Base-by-base conservation (phyloP, 2,329 filamentous ascomycete genomes). In the Drechslerella coelobrocha region DNA sequence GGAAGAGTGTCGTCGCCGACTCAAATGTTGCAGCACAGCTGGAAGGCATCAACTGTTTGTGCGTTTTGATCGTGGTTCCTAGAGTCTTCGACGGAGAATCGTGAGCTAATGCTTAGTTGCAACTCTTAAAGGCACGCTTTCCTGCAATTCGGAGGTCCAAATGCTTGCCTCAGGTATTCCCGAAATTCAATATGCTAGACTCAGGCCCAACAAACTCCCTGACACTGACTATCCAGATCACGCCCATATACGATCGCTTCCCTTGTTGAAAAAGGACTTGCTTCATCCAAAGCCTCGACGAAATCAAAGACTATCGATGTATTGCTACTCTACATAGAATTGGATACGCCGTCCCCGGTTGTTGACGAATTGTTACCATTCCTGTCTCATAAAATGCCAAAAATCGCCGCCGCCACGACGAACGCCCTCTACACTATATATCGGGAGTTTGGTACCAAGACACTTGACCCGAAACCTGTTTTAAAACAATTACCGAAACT, bases 21-120 rank as follows among this genome's bases (percentile, higher is more conserved):
- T 94, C 92, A 60, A 99, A 99, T 76, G 94, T 99, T 66, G 94
- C 93, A 17, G 94, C 95, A 31, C 94, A 99, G 79, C 89, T 95
- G 80, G 95, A 99, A 75, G 94, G 90, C 72, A 86, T 99, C 51
- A 87, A 85, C 51, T 89, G 93, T 37, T 85, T 96, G 76, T 96
- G 92, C 19, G 24, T 29, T 39, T 19, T 23, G 41, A 5, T 39
- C 24, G 19, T 37, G 29, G 3, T 26, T 24, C n/a, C 8, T 17
- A 14, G 4, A 37, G 19, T 10, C n/a, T n/a, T n/a, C n/a, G n/a
- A n/a, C n/a, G n/a, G n/a, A n/a, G n/a, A n/a, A n/a, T n/a, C n/a
- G n/a, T n/a, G n/a, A n/a, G n/a, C n/a, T n/a, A n/a, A n/a, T n/a
- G n/a, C n/a, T n/a, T n/a, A n/a, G 23, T 14, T 34, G 21, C 31